Evolutionary conservation across 805 yeast species (phyloP).

Genomic region (Jamesozyma spencerorum): DNA sequence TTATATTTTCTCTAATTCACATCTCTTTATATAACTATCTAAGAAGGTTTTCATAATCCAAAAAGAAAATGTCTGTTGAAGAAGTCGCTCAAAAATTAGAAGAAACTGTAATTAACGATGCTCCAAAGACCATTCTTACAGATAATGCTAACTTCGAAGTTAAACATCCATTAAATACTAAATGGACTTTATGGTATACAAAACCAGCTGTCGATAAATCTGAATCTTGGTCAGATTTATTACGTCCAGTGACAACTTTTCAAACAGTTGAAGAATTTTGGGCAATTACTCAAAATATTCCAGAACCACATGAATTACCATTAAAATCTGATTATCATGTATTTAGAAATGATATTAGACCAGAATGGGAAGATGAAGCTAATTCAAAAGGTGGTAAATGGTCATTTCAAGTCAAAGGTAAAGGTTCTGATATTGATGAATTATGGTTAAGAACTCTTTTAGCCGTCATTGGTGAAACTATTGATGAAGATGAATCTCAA

Average conservation of each 20-base stretch:
- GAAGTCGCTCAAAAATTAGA: slow-evolving; percentile 29
- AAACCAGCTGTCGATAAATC: slow-evolving; percentile 73
- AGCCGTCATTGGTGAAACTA: slow-evolving; percentile 90
- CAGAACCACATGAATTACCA: slow-evolving; percentile 85
- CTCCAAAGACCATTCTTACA: slow-evolving; percentile 26
- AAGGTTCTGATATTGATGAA: slow-evolving; percentile 62
- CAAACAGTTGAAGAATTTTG: slow-evolving; percentile 97
- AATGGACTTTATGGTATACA: slow-evolving; percentile 97
- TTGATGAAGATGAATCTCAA: slow-evolving; percentile 74
- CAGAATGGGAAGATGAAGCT: slow-evolving; percentile 95
- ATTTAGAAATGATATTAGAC: slow-evolving; percentile 87
- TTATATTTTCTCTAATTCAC: too few relatives aligned
- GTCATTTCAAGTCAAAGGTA: slow-evolving; percentile 67
- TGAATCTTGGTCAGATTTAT: slow-evolving; percentile 86
- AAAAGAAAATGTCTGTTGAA: slow-evolving; percentile 27
- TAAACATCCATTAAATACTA: slow-evolving; percentile 76
- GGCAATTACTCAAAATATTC: slow-evolving; percentile 93
- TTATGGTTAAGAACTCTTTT: slow-evolving; percentile 86
- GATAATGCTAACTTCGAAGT: slow-evolving; percentile 27
- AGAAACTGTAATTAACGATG: slow-evolving; percentile 18
- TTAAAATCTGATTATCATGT: slow-evolving; percentile 88
- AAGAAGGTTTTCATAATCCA: not conserved
- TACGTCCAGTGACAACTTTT: slow-evolving; percentile 87
- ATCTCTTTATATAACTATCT: too few relatives aligned
- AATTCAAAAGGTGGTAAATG: slow-evolving; percentile 93